These are phyloP conservation scores for Trichophyton simii DNA, from an alignment of 2,329 filamentous ascomycete genomes.

Conservation along the genomic window DNA sequence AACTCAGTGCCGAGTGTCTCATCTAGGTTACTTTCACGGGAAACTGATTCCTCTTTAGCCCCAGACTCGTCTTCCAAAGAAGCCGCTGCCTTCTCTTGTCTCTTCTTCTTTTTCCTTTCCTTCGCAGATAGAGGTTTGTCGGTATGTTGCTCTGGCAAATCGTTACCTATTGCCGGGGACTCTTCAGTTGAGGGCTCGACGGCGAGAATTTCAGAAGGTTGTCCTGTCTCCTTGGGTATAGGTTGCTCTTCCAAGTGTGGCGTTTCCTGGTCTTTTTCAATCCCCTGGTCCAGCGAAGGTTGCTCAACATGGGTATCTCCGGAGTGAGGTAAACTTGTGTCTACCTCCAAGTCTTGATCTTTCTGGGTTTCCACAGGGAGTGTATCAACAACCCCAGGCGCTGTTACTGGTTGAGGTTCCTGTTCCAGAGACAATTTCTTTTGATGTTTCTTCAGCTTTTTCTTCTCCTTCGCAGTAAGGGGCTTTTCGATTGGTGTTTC, in stretches of 20 bases:
- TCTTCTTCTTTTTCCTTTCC: too few species aligned
- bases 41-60: too few species aligned
- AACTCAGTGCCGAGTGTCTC: too few species aligned
- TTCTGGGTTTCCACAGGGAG: not conserved
- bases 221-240: not conserved
- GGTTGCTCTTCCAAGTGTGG: not conserved
- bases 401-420: not conserved
- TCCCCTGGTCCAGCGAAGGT: not conserved
- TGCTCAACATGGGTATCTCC: not conserved
- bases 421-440: not conserved
- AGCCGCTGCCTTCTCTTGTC: too few species aligned
- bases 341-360: not conserved
- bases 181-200: not conserved
- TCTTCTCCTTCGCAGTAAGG: slow-evolving; percentile 5
- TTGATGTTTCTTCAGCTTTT: slow-evolving; percentile 1
- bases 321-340: not conserved
- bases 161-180: too few species aligned
- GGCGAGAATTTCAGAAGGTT: not conserved
- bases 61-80: too few species aligned
- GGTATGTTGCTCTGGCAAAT: too few species aligned
- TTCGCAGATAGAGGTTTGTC: too few species aligned
- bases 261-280: not conserved
- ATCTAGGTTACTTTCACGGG: too few species aligned
- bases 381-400: not conserved
- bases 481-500: not conserved